Conservation (phyloP, 805 yeast species). For the Spathaspora passalidarum region DNA sequence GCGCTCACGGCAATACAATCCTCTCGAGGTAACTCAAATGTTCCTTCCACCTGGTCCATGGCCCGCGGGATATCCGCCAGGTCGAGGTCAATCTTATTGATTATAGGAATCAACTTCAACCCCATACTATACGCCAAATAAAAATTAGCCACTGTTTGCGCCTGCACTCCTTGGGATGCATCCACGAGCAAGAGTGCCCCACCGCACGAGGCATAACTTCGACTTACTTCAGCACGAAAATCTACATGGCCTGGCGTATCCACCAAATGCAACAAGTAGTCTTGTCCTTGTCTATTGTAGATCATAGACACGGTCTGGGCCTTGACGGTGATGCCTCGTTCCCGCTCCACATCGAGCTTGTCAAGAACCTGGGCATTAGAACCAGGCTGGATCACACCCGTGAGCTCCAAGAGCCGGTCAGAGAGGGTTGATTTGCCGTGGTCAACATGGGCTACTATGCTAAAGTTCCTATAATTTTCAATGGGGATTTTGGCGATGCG, state of each 20-base stretch:
- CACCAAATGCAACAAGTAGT: constrained; percentile 83
- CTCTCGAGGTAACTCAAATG: constrained; percentile 74
- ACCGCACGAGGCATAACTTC: constrained; percentile 94
- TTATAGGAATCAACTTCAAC: constrained; percentile 78
- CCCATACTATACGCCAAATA: constrained; percentile 85
- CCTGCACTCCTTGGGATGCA: constrained; percentile 95
- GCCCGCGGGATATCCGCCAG: constrained; percentile 82
- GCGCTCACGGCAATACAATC: constrained; percentile 87
- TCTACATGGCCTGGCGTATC: constrained; percentile 99
- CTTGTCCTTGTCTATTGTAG: constrained; percentile 62
- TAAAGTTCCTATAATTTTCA: constrained; percentile 81
- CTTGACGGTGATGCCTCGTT: constrained; percentile 93
- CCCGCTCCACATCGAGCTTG: constrained; percentile 89
- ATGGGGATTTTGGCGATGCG: constrained; percentile 79
- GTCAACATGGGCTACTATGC: constrained; percentile 95
- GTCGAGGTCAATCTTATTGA: constrained; percentile 87
- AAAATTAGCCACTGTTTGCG: constrained; percentile 97
- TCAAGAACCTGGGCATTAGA: constrained; percentile 82
- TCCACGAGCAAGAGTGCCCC: constrained; percentile 90
- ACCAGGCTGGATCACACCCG: constrained; percentile 83
- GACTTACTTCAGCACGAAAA: constrained; percentile 86
- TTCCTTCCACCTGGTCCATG: constrained; percentile 77
- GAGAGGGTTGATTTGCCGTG: constrained; percentile 87
- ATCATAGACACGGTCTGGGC: constrained; percentile 97
- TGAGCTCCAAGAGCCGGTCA: constrained; percentile 81